phyloP scores from a whole-genome alignment of 371 early-diverging fungal genomes.

The Mortierella sp. region DNA sequence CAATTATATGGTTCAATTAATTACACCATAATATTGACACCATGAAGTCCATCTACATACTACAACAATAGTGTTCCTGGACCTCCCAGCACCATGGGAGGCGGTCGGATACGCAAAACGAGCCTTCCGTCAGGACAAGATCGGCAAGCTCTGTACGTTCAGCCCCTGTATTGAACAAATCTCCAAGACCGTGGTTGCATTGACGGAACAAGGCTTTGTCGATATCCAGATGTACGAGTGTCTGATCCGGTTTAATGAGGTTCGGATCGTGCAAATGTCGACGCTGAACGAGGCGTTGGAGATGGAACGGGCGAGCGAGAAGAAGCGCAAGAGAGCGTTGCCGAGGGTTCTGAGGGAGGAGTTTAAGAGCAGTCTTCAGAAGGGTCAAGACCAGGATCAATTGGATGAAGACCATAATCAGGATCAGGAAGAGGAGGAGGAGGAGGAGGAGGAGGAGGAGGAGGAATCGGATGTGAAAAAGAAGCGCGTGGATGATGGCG shows the following conservation, averaged over 20 bases:
- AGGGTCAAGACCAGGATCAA: conserved; percentile 16
- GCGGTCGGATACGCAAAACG: conserved; percentile 85
- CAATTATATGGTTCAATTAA: neutral
- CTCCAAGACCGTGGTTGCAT: conserved; percentile 76
- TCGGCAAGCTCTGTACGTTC: conserved; percentile 91
- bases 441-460: neutral
- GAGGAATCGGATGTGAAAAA: neutral
- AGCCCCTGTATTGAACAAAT: conserved; percentile 98
- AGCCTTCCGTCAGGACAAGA: conserved; percentile 79
- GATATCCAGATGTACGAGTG: conserved; percentile 89
- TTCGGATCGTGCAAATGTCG: conserved; percentile 60
- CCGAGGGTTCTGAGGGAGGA: conserved; percentile 26
- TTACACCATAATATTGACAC: neutral
- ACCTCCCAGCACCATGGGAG: conserved; percentile 97
- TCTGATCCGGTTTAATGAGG: conserved; percentile 70
- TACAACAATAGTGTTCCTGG: conserved; percentile 82
- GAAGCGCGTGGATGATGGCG: neutral
- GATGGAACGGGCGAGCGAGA: conserved; percentile 49
- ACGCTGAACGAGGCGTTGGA: conserved; percentile 63
- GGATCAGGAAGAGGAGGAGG: conserved; percentile 53
- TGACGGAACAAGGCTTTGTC: conserved; percentile 84
- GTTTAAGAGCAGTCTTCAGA: neutral
- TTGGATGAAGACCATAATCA: neutral
- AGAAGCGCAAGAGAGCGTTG: conserved; percentile 38
- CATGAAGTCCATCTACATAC: neutral